Evolutionary conservation across 805 yeast species (phyloP), one percentile per base, ranked within the genome.

Genomic region (Hanseniaspora vineae): DNA sequence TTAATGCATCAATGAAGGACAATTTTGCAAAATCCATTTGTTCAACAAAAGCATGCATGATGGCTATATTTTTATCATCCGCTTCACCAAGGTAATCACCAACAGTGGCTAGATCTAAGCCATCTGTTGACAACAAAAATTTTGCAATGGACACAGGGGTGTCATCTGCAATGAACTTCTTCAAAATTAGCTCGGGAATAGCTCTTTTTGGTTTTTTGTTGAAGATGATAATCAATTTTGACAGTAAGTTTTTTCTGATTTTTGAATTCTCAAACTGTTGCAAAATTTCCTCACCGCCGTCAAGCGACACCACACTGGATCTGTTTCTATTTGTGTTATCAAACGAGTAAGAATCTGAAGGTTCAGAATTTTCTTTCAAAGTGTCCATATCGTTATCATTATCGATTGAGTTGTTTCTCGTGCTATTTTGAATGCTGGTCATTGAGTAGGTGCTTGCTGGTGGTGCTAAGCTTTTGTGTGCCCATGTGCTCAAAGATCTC

Each of bases 81-180:
- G 90, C 95, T 56, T 85, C 96, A 47, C 98, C 98, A 50, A 92
- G 68, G 60, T 72, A 92, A 58, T 90, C 97, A 46, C 99, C 99
- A 49, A 94, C 72, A 6, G 77, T 77, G 0, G 89, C 73, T 60
- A 89, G 83, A 59, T 88, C 95, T 46, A 92, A 68, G 0, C 90
- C 84, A 40, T 80, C 87, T 3, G 82, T 81, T 1, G 77, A 74
- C 43, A 86, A 64, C 46, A 92, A 66, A 64, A 92, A 87, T 49
- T 66, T 60, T 0, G 97, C 97, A 53, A 92, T 77, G 9, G 77
- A 79, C 4, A 57, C 58, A 1, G 97, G 88, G 1, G 75, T 71
- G 40, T 76, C 73, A 20, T 77, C 70, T 11, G 64, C 58, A 42
- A 94, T 70, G 57, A 92, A 84, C 0, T 81, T 80, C 45, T 78